These are phyloP conservation scores for Schizothecium vesticola DNA, from an alignment of 495 filamentous ascomycete species.

Conservation along the genomic window DNA sequence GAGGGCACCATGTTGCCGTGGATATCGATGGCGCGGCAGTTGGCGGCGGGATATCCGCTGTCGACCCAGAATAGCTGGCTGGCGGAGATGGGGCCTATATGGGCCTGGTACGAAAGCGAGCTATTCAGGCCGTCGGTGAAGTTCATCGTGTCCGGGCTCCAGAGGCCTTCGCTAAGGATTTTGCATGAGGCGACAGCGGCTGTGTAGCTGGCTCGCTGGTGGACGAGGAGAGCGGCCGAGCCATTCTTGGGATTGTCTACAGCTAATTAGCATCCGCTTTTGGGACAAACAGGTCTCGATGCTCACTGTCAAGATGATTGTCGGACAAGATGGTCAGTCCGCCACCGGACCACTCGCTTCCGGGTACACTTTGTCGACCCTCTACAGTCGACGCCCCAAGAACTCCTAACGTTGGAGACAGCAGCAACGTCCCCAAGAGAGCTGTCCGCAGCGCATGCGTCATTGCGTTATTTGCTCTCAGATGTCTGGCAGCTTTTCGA, in stretches of 20 bases:
- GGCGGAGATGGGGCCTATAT: conserved; percentile 13
- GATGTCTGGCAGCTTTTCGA: not conserved
- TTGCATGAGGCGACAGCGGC: conserved; percentile 15
- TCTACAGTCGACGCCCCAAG: not conserved
- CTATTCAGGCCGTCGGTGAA: conserved; percentile 27
- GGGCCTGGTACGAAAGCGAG: conserved; percentile 27
- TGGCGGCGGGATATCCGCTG: conserved; percentile 13
- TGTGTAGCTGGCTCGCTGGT: conserved; percentile 16
- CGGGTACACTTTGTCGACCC: not conserved
- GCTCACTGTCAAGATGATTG: conserved; percentile 23
- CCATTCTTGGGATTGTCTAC: conserved; percentile 11
- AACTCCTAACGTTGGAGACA: not conserved
- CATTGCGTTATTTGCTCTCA: not conserved
- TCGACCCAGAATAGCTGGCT: conserved; percentile 34
- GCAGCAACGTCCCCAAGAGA: not conserved
- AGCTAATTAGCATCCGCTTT: not conserved
- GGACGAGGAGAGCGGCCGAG: conserved; percentile 23
- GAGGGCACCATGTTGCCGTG: conserved; percentile 16
- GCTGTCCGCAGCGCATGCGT: not conserved
- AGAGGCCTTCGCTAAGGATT: conserved; percentile 22
- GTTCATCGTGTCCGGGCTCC: conserved; percentile 23
- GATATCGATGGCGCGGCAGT: conserved; percentile 24
- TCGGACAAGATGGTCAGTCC: conserved; percentile 24
- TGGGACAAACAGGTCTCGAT: not conserved
- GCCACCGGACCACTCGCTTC: conserved; percentile 10